phyloP scores from a whole-genome alignment of 2,329 filamentous ascomycete genomes.

The Aspergillus latus region DNA sequence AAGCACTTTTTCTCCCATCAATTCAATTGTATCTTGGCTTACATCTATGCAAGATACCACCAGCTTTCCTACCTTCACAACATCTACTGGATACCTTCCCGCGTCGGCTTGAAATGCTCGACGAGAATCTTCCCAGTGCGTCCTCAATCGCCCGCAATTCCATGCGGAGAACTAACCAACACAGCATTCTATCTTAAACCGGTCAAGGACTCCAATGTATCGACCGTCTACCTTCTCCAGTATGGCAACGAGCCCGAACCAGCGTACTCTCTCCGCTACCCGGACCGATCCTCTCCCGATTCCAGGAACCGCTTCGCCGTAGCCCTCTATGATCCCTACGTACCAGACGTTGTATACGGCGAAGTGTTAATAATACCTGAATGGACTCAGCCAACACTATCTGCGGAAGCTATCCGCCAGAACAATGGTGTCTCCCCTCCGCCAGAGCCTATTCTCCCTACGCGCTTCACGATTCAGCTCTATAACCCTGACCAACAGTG shows the following conservation, averaged over 20 bases:
- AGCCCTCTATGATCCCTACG: conserved; percentile 79
- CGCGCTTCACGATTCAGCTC: conserved; percentile 77
- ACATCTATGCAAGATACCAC: not conserved
- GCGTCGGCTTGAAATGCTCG: conserved; percentile 63
- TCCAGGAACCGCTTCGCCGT: conserved; percentile 83
- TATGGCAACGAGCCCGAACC: conserved; percentile 78
- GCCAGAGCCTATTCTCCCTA: conserved; percentile 72
- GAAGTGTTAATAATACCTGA: conserved; percentile 82
- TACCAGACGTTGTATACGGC: conserved; percentile 77
- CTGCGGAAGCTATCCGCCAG: conserved; percentile 73
- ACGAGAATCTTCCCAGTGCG: conserved; percentile 84
- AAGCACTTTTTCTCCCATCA: conserved; percentile 8
- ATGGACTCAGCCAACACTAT: conserved; percentile 80
- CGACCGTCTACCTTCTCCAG: conserved; percentile 53
- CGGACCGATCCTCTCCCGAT: conserved; percentile 67
- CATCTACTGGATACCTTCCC: not conserved
- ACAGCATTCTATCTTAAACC: conserved; percentile 62
- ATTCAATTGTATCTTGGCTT: conserved; percentile 17
- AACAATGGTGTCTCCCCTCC: conserved; percentile 65
- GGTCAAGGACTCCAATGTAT: conserved; percentile 43
- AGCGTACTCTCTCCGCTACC: conserved; percentile 76
- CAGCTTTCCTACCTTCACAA: not conserved
- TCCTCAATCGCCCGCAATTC: not conserved
- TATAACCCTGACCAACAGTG: conserved; percentile 92
- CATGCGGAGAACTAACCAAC: conserved; percentile 18